These are phyloP conservation scores for Volutella citrinella DNA, from an alignment of 2,329 filamentous ascomycete species.

Conservation along the genomic window DNA sequence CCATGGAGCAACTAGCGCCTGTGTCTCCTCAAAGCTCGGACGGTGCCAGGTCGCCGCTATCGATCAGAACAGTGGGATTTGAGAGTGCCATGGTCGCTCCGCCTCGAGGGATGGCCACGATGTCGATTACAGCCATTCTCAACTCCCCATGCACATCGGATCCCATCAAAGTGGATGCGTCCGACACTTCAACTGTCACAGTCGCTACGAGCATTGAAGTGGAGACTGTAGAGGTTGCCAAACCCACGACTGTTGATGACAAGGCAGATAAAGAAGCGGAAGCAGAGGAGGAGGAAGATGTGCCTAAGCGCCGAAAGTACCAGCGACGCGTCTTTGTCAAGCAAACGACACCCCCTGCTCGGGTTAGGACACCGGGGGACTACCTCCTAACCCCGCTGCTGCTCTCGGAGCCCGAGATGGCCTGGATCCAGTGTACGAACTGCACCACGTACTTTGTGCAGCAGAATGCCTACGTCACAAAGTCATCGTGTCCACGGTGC, in stretches of 20 bases:
- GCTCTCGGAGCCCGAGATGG: slow-evolving; percentile 70
- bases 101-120: slow-evolving; percentile 20
- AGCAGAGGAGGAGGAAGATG: slow-evolving; percentile 12
- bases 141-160: slow-evolving; percentile 25
- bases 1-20: slow-evolving; percentile 15
- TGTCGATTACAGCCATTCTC: slow-evolving; percentile 33
- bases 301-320: slow-evolving; percentile 32
- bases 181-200: slow-evolving; percentile 5
- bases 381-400: slow-evolving; percentile 79
- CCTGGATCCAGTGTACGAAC: slow-evolving; percentile 85
- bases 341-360: slow-evolving; percentile 30
- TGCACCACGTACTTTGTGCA: slow-evolving; percentile 85
- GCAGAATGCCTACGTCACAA: slow-evolving; percentile 80
- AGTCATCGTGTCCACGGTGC: slow-evolving; percentile 83
- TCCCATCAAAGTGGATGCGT: slow-evolving; percentile 3
- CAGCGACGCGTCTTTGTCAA: slow-evolving; percentile 33
- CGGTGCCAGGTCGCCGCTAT: slow-evolving; percentile 23
- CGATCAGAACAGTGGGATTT: slow-evolving; percentile 5
- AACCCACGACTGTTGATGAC: too few relatives aligned
- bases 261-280: slow-evolving; percentile 13
- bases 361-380: slow-evolving; percentile 63
- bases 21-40: slow-evolving; percentile 31
- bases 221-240: slow-evolving; percentile 23
- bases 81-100: slow-evolving; percentile 2
- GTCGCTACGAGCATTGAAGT: slow-evolving; percentile 14